Base-by-base conservation (phyloP, 257 asterid species). In the Solanum sitiens region DNA sequence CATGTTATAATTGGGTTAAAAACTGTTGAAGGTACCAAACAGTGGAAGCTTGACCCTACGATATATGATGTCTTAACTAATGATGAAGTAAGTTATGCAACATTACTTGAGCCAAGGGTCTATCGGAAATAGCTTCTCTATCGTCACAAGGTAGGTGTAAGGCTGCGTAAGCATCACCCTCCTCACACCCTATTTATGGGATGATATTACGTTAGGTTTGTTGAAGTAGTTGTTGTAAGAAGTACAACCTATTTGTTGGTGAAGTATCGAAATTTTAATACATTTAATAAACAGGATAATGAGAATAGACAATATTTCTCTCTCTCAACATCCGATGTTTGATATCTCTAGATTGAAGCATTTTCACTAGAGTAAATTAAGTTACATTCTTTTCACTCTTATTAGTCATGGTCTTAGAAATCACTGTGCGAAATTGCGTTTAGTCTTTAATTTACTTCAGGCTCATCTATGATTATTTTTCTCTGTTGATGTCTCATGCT, bases 11-110 rank as follows among this genome's bases (percentile, higher is more conserved):
- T 95, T 87, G 99, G 99, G 80, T 89, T 96, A 96, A 96, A 96
- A 91, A 96, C 98, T 83, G 98, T 96, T 70, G 95, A 94, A 89
- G 99, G 99, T 77, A 96, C 98, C 68, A 96, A 94, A 89, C 98
- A 96, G 83, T 88, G 95, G 92, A 96, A 94, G 96, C 91, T 96
- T 90, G 99, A 96, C 89, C 99, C 98, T 3, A 94, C 99, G 37
- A 95, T 95, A 84, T 96, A 95, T 82, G 98, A 95, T 91, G 99
- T 98, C 47, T 88, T 96, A 90, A 94, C 95, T 44, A 95, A 96
- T 91, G 99, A 96, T 90, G 94, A 96, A 94, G 98, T 93, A 79
- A 56, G 91, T 33, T 65, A 25, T 39, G 23, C 71, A 67, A 35
- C 39, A 32, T 42, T 40, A 40, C 45, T 40, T 40, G 11, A 42